Conservation (phyloP, 2,329 filamentous ascomycete genomes). For the Akanthomyces lecanii region DNA sequence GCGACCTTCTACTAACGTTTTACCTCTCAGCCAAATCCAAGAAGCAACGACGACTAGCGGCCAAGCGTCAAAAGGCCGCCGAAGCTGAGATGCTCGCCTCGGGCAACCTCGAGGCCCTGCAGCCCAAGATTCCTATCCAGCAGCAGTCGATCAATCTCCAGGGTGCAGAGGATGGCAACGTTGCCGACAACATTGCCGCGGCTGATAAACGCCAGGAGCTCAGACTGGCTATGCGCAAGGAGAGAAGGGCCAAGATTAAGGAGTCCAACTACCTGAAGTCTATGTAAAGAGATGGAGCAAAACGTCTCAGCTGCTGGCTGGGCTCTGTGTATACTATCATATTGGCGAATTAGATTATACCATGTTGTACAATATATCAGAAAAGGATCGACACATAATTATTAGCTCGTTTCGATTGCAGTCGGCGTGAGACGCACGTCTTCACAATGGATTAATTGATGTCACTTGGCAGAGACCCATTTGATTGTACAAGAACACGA, state of each 20-base stretch:
- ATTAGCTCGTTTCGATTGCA: not conserved
- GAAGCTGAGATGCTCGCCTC: conserved; percentile 59
- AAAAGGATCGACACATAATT: not conserved
- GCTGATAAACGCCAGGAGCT: conserved; percentile 55
- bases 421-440: not conserved
- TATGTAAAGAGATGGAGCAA: conserved; percentile 48
- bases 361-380: conserved; percentile 15
- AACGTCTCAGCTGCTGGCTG: not conserved
- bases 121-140: conserved; percentile 67
- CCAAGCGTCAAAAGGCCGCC: conserved; percentile 54
- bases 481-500: conserved; percentile 16
- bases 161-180: conserved; percentile 38
- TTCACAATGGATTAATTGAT: not conserved
- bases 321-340: conserved; percentile 26
- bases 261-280: conserved; percentile 81
- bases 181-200: conserved; percentile 45
- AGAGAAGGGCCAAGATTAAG: conserved; percentile 74
- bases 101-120: conserved; percentile 61
- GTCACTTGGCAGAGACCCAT: not conserved
- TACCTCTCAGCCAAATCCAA: conserved; percentile 68
- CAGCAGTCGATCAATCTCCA: conserved; percentile 76
- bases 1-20: conserved; percentile 14
- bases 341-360: conserved; percentile 15
- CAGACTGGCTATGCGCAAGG: conserved; percentile 67
- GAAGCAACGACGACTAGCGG: conserved; percentile 69